Base-by-base conservation (phyloP, 306 rosid genomes). In the Prunus campanulata region DNA sequence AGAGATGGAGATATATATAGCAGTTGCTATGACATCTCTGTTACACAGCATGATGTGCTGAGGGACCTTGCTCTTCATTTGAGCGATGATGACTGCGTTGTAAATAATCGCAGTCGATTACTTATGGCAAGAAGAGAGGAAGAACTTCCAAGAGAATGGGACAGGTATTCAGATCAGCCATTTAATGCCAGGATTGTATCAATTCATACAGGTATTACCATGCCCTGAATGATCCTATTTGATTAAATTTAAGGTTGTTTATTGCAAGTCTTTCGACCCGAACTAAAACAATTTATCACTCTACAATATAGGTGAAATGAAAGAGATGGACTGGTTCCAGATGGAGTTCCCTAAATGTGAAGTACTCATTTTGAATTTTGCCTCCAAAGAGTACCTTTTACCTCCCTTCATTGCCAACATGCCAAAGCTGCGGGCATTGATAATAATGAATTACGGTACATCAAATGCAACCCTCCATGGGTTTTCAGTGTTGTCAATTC, bases 1-100 rank as follows among this genome's bases (percentile, higher is more conserved):
- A 94, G 98, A 47, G 93, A 82, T 32, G 91, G 93, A 61, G 89
- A 89, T 24, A 51, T 86, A 82, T 85, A 86, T 62, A 88, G 89
- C 87, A 89, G 97, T 66, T 90, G 76, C 81, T 92, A 85, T 78
- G 98, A 91, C 70, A 85, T 92, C 74, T 89, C 82, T n/a, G 85
- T 94, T 16, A 88, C 90, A 39, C 98, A 90, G 63, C 98, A 94
- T 64, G 98, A 94, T 82, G 89, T 92, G 11, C 76, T 94, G 77
- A 76, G 98, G 86, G 95, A 92, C 80, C 88, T 94, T 32, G 96
- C 98, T 62, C 81, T 94, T 39, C 84, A 92, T 77, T 76, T 89
- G 79, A 92, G 91, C 80, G 84, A 71, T 24, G 82, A 79, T 3
- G 82, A 16, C 19, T 66, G 65, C 44, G 29, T 90, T 35, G 29